Percentiles rank a stretch among this genome's conserved stretches.
Evolutionary conservation across 345 rosid genomes (phyloP).

Genomic region (Rhodamnia argentea): DNA sequence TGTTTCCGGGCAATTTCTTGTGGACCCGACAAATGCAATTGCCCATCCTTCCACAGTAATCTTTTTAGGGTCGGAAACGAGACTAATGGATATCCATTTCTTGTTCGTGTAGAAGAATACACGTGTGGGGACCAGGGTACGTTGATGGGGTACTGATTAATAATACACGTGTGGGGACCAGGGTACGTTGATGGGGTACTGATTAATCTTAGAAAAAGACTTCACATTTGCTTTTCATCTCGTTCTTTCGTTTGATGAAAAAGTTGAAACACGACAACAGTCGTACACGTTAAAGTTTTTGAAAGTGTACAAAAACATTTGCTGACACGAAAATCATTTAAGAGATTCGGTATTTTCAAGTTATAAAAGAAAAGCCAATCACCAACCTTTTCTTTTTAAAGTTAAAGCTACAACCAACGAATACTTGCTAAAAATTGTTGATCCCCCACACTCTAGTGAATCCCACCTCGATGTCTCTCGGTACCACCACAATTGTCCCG

Average conservation of each 20-base stretch:
- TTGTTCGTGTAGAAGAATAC: background rate
- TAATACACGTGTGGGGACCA: background rate
- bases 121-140: background rate
- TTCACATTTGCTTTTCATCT: background rate
- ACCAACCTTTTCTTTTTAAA: background rate
- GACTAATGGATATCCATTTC: background rate
- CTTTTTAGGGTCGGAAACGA: background rate
- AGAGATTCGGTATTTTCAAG: background rate
- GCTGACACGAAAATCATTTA: background rate
- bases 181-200: background rate
- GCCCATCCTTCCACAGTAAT: background rate
- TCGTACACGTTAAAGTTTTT: background rate
- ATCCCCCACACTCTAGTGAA: background rate
- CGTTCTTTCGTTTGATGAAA: background rate
- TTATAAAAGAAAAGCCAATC: background rate
- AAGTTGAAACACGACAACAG: background rate
- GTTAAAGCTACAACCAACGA: background rate
- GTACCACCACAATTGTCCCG: background rate
- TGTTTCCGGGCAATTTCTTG: background rate
- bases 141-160: background rate
- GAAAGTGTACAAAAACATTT: background rate
- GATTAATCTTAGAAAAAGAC: background rate
- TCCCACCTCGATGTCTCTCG: fast-evolving
- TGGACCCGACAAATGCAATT: background rate
- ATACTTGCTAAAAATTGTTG: background rate